Evolutionary conservation across 2,329 filamentous ascomycete genomes (phyloP).

Genomic region (Huntiella moniliformis): DNA sequence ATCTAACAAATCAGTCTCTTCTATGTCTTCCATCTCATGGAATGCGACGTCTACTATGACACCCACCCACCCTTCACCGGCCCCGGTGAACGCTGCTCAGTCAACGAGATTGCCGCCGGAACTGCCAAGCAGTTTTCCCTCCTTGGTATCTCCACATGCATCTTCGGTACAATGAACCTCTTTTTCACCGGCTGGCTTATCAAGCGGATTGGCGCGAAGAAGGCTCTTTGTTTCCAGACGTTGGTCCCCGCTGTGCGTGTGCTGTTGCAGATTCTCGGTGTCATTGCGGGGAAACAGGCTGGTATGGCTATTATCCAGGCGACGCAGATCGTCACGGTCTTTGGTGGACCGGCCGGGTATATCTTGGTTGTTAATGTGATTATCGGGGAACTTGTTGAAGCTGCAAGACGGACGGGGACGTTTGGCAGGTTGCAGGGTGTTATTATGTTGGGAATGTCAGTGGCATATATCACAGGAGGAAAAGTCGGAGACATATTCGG

Average conservation of each 20-base stretch:
- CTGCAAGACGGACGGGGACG: slow-evolving; percentile 40
- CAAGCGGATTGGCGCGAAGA: slow-evolving; percentile 44
- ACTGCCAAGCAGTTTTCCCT: slow-evolving; percentile 47
- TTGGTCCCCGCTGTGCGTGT: slow-evolving; percentile 46
- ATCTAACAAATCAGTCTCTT: slow-evolving; percentile 23
- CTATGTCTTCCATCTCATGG: slow-evolving; percentile 54
- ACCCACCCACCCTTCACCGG: slow-evolving; percentile 32
- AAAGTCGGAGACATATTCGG: slow-evolving; percentile 43
- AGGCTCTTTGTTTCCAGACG: slow-evolving; percentile 42
- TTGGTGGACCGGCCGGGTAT: slow-evolving; percentile 52
- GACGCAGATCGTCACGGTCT: slow-evolving; percentile 47
- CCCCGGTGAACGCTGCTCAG: slow-evolving; percentile 35
- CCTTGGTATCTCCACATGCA: slow-evolving; percentile 45
- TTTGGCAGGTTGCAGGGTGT: slow-evolving; percentile 48
- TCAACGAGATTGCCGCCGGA: slow-evolving; percentile 42
- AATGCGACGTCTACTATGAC: slow-evolving; percentile 50
- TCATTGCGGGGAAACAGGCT: slow-evolving; percentile 36
- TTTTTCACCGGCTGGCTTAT: slow-evolving; percentile 49
- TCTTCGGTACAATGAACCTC: slow-evolving; percentile 49
- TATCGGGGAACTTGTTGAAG: slow-evolving; percentile 43
- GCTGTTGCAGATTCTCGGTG: slow-evolving; percentile 43
- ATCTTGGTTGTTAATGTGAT: slow-evolving; percentile 51
- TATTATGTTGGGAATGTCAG: slow-evolving; percentile 46
- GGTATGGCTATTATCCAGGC: slow-evolving; percentile 52
- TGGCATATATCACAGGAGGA: slow-evolving; percentile 47